These are phyloP conservation scores for Botrytis fabae DNA, from an alignment of 2,329 filamentous ascomycete genomes.

Conservation along the genomic window DNA sequence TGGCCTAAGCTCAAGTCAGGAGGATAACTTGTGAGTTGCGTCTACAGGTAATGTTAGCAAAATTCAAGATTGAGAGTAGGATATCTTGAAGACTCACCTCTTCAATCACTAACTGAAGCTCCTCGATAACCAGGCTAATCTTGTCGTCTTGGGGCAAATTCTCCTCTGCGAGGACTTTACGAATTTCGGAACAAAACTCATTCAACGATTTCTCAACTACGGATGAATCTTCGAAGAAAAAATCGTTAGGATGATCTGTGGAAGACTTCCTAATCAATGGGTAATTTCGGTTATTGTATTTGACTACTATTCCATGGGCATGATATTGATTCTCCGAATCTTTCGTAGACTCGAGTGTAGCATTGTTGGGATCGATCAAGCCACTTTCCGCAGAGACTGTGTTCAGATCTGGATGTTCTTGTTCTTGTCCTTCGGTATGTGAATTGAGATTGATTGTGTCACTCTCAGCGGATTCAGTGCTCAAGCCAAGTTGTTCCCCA, in stretches of 20 bases:
- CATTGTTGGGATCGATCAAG: not conserved
- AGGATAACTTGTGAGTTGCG: slow-evolving; percentile 51
- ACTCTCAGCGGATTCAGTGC: not conserved
- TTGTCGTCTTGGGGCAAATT: slow-evolving; percentile 58
- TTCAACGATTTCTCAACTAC: slow-evolving; percentile 54
- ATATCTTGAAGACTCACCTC: slow-evolving; percentile 51
- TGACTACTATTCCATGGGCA: slow-evolving; percentile 20
- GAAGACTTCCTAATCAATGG: slow-evolving; percentile 22
- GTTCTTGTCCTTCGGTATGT: not conserved
- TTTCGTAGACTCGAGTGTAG: slow-evolving; percentile 6
- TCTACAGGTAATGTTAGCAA: slow-evolving; percentile 36
- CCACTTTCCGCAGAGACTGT: not conserved
- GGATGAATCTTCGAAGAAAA: slow-evolving; percentile 56
- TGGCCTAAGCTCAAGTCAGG: slow-evolving; percentile 54
- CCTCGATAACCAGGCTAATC: slow-evolving; percentile 55
- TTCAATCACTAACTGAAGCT: slow-evolving; percentile 55
- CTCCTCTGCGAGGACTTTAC: slow-evolving; percentile 52
- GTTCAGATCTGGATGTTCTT: not conserved
- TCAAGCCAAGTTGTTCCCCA: not conserved
- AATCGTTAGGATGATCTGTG: slow-evolving; percentile 52
- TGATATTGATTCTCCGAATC: not conserved
- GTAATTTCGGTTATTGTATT: slow-evolving; percentile 20
- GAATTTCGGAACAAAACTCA: slow-evolving; percentile 57
- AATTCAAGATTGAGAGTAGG: slow-evolving; percentile 2
- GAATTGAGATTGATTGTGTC: not conserved